Percentiles rank a stretch among this genome's conserved stretches.
These are phyloP conservation scores for Magnolia sinica DNA, from an alignment of 164 flowering plant genomes.

Conservation along the genomic window DNA sequence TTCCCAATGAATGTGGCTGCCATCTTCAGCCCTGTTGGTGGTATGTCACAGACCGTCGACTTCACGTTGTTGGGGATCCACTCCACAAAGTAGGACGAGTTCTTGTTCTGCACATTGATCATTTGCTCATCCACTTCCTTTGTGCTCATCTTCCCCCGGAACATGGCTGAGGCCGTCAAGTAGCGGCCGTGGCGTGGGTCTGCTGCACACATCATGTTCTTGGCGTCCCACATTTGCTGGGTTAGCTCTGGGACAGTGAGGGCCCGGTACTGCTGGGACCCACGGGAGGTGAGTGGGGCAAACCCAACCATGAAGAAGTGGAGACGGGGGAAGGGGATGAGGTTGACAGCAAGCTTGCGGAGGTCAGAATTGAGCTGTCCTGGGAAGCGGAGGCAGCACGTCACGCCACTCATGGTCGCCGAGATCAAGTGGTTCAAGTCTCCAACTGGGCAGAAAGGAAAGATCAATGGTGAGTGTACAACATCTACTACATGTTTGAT, in stretches of 20 bases:
- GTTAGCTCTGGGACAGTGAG: conserved; percentile 31
- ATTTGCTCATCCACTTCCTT: conserved; percentile 49
- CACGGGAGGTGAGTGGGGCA: conserved; percentile 47
- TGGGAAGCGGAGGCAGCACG: conserved; percentile 55
- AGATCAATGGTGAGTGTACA: background rate
- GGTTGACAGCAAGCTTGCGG: conserved; percentile 47
- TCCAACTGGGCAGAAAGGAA: conserved; percentile 27
- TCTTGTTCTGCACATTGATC: conserved; percentile 57
- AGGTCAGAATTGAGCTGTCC: conserved; percentile 49
- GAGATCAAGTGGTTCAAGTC: conserved; percentile 48
- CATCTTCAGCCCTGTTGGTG: conserved; percentile 48
- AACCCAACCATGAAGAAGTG: conserved; percentile 57
- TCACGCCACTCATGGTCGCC: conserved; percentile 54
- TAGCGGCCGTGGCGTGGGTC: conserved; percentile 26
- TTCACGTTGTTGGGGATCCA: conserved; percentile 58
- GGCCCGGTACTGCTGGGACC: conserved; percentile 42
- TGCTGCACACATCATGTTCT: conserved; percentile 31
- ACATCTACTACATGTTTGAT: background rate
- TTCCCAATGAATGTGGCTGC: conserved; percentile 50
- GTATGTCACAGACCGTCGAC: conserved; percentile 50
- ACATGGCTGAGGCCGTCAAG: conserved; percentile 25
- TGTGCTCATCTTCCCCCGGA: conserved; percentile 54
- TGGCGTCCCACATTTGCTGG: conserved; percentile 29
- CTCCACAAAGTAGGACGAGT: conserved; percentile 50
- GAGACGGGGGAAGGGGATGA: conserved; percentile 51